phyloP scores from a whole-genome alignment of 2,329 filamentous ascomycete species.

The Fonsecaea nubica region DNA sequence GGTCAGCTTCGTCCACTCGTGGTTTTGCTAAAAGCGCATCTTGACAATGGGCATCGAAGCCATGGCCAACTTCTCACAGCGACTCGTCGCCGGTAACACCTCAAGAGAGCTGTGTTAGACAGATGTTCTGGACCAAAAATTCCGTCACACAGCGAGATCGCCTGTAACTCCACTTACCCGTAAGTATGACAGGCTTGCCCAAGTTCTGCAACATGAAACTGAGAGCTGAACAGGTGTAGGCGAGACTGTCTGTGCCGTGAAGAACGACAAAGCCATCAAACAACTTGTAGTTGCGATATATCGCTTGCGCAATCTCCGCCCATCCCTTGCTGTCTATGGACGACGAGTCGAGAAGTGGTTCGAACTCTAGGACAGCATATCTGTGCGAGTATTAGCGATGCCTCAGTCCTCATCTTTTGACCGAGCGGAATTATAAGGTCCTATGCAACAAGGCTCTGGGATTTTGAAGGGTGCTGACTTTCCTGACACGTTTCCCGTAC shows the following conservation, averaged over 20 bases:
- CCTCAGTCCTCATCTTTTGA: background rate
- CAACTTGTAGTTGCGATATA: slow-evolving; percentile 82
- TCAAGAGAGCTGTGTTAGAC: background rate
- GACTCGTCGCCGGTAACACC: background rate
- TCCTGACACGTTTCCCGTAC: slow-evolving; percentile 77
- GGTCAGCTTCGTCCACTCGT: slow-evolving; percentile 8
- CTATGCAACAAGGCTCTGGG: background rate
- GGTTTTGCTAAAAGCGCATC: background rate
- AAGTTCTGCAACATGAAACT: slow-evolving; percentile 93
- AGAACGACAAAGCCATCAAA: slow-evolving; percentile 92
- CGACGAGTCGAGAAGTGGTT: slow-evolving; percentile 83
- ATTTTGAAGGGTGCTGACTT: slow-evolving; percentile 18
- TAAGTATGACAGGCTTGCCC: slow-evolving; percentile 88
- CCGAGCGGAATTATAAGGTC: background rate
- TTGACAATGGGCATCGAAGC: background rate
- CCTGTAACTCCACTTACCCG: slow-evolving; percentile 49
- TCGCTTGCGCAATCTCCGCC: slow-evolving; percentile 80
- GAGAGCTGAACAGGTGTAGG: slow-evolving; percentile 86
- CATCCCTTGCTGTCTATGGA: slow-evolving; percentile 86
- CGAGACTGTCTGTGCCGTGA: slow-evolving; percentile 87
- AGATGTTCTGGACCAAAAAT: background rate
- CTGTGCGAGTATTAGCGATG: slow-evolving; percentile 25
- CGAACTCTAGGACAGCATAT: slow-evolving; percentile 84
- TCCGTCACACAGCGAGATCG: background rate
- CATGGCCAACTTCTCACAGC: background rate